Conservation (phyloP, 2,329 filamentous ascomycete species). For the Fusarium piperis region DNA sequence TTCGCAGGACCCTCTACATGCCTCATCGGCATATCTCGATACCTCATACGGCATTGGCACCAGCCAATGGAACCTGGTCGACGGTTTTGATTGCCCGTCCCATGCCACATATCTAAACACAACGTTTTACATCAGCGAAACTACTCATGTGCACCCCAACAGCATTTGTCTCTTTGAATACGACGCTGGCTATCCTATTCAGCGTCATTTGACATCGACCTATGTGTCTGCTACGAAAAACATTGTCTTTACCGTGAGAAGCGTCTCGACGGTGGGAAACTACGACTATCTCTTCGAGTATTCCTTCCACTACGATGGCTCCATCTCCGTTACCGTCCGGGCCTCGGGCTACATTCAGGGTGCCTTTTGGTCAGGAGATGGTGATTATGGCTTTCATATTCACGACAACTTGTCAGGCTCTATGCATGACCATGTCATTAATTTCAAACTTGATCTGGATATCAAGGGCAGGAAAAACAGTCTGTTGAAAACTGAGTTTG, state of each 20-base stretch:
- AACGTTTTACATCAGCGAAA: slow-evolving; percentile 55
- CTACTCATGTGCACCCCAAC: slow-evolving; percentile 56
- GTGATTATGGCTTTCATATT: slow-evolving; percentile 61
- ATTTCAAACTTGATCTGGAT: slow-evolving; percentile 65
- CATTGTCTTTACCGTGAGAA: slow-evolving; percentile 56
- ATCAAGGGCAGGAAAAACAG: slow-evolving; percentile 59
- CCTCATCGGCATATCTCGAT: slow-evolving; percentile 58
- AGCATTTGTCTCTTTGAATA: slow-evolving; percentile 67
- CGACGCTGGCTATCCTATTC: slow-evolving; percentile 59
- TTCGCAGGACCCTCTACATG: slow-evolving; percentile 57
- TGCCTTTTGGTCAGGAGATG: slow-evolving; percentile 56
- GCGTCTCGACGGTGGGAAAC: slow-evolving; percentile 62
- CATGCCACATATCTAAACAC: slow-evolving; percentile 61
- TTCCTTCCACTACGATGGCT: slow-evolving; percentile 61
- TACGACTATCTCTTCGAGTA: slow-evolving; percentile 65
- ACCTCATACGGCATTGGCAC: slow-evolving; percentile 59
- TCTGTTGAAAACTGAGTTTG: slow-evolving; percentile 49
- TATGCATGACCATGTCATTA: slow-evolving; percentile 66
- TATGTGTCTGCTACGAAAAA: slow-evolving; percentile 59
- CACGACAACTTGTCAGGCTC: slow-evolving; percentile 58
- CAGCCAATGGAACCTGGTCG: slow-evolving; percentile 55
- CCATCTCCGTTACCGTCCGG: slow-evolving; percentile 60
- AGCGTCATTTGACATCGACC: slow-evolving; percentile 55
- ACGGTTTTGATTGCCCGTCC: slow-evolving; percentile 62
- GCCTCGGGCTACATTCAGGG: slow-evolving; percentile 65